phyloP scores from a whole-genome alignment of 495 filamentous ascomycete genomes.

The Tuber borchii region DNA sequence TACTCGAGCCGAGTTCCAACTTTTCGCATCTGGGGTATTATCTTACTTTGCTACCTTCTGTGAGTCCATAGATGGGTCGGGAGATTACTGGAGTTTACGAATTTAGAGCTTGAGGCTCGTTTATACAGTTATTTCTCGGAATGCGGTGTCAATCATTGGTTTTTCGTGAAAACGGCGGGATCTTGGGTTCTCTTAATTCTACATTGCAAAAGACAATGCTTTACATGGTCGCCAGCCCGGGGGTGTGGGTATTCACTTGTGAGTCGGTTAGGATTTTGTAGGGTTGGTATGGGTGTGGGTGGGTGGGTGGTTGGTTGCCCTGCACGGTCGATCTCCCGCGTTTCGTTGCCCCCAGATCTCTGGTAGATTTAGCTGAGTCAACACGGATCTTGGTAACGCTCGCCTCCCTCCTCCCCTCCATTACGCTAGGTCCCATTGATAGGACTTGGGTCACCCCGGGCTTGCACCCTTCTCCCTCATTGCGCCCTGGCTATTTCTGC shows the following conservation, averaged over 20 bases:
- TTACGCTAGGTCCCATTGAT: not conserved
- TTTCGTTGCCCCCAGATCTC: not conserved
- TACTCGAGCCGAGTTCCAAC: not conserved
- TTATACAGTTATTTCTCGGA: not conserved
- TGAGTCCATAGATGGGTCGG: not conserved
- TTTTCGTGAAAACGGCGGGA: not conserved
- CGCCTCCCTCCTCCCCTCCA: not conserved
- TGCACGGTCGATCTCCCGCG: not conserved
- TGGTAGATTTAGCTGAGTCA: not conserved
- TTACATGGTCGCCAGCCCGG: not conserved
- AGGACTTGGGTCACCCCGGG: not conserved
- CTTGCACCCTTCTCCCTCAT: not conserved
- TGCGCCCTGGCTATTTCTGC: not conserved
- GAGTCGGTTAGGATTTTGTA: not conserved
- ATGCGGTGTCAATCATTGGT: not conserved
- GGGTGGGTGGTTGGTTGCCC: constrained; percentile 1
- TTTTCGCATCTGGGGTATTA: not conserved
- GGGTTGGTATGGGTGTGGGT: not conserved
- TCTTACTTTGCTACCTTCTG: not conserved
- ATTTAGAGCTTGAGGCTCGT: not conserved
- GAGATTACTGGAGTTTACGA: not conserved
- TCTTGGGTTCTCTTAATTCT: not conserved
- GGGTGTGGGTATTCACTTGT: not conserved
- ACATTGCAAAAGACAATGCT: not conserved
- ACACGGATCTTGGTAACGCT: not conserved